Conservation (phyloP, 495 filamentous ascomycete genomes). For the Xylaria grammica region DNA sequence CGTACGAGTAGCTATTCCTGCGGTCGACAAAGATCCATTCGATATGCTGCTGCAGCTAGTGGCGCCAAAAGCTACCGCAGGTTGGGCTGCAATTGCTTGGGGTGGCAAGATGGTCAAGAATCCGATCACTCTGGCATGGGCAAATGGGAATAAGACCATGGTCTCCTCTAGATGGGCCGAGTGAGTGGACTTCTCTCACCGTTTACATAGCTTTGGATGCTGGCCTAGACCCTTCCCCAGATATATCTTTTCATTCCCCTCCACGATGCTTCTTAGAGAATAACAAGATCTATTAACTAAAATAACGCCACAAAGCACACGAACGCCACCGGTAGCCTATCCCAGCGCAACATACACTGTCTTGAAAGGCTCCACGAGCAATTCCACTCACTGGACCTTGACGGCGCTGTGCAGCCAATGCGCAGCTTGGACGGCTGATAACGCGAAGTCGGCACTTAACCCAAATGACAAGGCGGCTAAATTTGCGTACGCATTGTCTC, state of each 20-base stretch:
- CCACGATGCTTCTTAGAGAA: not conserved
- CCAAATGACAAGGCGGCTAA: constrained; percentile 31
- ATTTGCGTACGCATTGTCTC: constrained; percentile 15
- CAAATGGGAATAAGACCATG: constrained; percentile 45
- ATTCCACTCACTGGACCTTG: constrained; percentile 57
- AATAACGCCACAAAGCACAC: constrained; percentile 35
- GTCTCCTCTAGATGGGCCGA: constrained; percentile 52
- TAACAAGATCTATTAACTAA: constrained; percentile 15
- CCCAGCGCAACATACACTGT: constrained; percentile 47
- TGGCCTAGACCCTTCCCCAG: no score
- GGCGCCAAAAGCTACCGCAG: constrained; percentile 43
- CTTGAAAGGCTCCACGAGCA: constrained; percentile 49
- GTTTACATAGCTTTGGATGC: no score
- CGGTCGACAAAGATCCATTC: constrained; percentile 45
- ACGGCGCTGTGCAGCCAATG: constrained; percentile 51
- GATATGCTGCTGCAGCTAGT: constrained; percentile 55
- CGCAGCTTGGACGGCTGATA: constrained; percentile 39
- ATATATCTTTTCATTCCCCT: not conserved
- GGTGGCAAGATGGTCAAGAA: constrained; percentile 57
- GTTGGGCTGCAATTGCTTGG: constrained; percentile 56
- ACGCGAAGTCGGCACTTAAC: constrained; percentile 31
- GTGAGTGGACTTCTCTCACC: constrained; percentile 35
- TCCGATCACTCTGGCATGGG: constrained; percentile 54
- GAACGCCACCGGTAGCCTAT: constrained; percentile 45
- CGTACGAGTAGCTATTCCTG: constrained; percentile 56